These are phyloP conservation scores for Stenocarpella maydis DNA, from an alignment of 2,329 filamentous ascomycete species.

Conservation along the genomic window DNA sequence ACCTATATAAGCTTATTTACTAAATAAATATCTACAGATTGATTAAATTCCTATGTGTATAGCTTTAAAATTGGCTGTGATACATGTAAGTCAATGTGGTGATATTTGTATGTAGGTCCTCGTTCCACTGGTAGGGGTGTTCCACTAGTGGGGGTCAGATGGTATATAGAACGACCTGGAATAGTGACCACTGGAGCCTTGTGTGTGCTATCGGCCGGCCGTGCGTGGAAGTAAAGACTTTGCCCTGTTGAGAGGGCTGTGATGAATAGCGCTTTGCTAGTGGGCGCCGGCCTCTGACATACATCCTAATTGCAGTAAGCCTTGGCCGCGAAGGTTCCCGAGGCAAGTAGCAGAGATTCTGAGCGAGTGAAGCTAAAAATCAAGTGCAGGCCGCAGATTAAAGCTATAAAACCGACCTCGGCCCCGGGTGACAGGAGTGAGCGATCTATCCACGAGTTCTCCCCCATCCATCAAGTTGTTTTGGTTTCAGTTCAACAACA, in stretches of 20 bases:
- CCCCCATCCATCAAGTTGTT: not conserved
- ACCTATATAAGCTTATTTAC: no score
- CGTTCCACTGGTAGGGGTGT: no score
- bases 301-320: not conserved
- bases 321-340: no score
- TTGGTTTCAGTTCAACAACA: not conserved
- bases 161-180: no score
- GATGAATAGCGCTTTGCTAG: not conserved
- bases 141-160: no score
- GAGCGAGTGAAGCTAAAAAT: not conserved
- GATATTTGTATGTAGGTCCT: no score
- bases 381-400: not conserved
- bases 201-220: not conserved
- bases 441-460: not conserved
- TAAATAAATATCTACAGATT: no score
- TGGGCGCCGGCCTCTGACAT: not conserved
- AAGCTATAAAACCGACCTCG: not conserved
- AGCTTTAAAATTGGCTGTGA: no score
- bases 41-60: no score
- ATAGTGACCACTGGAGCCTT: no score
- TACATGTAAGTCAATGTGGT: no score
- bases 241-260: not conserved
- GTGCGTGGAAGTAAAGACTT: not conserved
- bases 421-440: not conserved
- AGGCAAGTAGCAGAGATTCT: no score